These are phyloP conservation scores for Vigna radiata DNA, from an alignment of 306 rosid genomes.

Conservation along the genomic window DNA sequence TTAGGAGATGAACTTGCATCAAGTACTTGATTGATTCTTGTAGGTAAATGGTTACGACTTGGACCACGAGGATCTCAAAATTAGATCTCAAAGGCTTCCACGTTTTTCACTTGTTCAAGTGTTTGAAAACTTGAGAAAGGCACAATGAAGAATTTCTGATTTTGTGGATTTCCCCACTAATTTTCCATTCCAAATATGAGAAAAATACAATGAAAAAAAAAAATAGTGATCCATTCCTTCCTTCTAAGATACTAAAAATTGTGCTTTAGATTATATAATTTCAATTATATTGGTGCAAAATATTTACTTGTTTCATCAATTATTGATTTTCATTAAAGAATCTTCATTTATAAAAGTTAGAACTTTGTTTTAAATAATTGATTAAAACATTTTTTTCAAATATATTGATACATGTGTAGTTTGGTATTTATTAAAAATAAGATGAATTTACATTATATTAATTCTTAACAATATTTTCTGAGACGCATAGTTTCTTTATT, in stretches of 20 bases:
- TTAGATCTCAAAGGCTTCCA: not conserved
- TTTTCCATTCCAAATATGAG: not conserved
- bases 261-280: no score
- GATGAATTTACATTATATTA: no score
- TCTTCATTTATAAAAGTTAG: no score
- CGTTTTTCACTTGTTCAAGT: not conserved
- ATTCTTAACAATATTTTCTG: no score
- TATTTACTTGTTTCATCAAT: no score
- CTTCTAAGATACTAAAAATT: not conserved
- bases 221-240: not conserved
- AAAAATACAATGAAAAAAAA: not conserved
- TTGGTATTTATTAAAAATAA: no score
- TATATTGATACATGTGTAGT: no score
- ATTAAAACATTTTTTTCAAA: no score
- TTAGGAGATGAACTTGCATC: not conserved
- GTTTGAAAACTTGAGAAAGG: not conserved
- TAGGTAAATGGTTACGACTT: not conserved
- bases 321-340: no score
- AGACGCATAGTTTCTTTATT: no score
- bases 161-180: not conserved
- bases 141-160: not conserved
- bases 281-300: not conserved
- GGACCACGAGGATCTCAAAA: not conserved
- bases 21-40: slow-evolving; percentile 14
- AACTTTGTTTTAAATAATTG: no score